Conservation (phyloP, 176 grass and related monocot species). For the Stipa capillata region DNA sequence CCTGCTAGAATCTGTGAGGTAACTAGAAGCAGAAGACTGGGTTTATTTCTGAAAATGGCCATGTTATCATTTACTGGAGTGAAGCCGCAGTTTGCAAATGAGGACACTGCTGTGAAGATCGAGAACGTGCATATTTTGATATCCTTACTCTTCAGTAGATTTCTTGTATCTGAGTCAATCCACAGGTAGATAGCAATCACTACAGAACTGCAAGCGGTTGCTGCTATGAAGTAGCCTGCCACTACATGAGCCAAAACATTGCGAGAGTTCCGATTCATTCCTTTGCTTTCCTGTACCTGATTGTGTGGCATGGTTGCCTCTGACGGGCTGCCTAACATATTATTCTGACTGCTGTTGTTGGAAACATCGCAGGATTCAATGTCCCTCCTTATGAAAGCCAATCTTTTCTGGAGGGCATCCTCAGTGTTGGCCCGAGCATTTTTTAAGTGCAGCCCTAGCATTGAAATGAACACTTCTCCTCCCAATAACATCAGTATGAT, state of each 20-base stretch:
- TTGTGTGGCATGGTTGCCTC: neutral
- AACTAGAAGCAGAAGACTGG: conserved; percentile 38
- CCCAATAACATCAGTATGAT: conserved; percentile 49
- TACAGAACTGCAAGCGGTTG: conserved; percentile 21
- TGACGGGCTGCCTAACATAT: neutral
- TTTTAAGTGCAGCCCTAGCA: conserved; percentile 31
- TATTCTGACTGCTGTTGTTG: conserved; percentile 20
- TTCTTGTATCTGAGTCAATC: conserved; percentile 24
- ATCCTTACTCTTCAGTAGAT: conserved; percentile 39
- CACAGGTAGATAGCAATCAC: conserved; percentile 24
- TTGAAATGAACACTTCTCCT: conserved; percentile 47
- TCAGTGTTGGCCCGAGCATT: neutral
- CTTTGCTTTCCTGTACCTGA: neutral
- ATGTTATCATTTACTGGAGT: conserved; percentile 64
- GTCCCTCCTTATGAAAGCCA: conserved; percentile 15
- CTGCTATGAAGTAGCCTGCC: conserved; percentile 21
- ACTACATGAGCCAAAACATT: conserved; percentile 34
- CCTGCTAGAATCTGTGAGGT: conserved; percentile 52
- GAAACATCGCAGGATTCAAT: conserved; percentile 21
- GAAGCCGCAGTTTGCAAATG: conserved; percentile 61
- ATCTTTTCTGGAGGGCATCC: neutral
- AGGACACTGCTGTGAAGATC: conserved; percentile 32
- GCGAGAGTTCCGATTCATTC: neutral
- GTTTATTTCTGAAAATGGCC: conserved; percentile 44
- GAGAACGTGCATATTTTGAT: conserved; percentile 44